Evolutionary conservation across 352 stramenopile genomes (phyloP).

Genomic region (Globisporangium yorkense): DNA sequence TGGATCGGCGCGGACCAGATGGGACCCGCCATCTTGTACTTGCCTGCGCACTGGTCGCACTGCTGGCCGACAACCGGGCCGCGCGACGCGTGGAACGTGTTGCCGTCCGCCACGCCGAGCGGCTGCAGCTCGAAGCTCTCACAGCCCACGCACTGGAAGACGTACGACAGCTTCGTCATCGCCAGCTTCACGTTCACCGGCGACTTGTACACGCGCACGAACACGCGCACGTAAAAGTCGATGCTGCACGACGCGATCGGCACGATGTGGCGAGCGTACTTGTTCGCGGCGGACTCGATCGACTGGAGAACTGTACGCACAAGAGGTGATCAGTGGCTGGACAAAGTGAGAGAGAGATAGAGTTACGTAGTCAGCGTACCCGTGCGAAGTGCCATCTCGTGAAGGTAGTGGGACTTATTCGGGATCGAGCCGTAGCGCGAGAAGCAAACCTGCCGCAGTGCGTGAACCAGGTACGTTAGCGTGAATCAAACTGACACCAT

Average conservation of each 20-base stretch:
- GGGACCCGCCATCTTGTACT: conserved; percentile 93
- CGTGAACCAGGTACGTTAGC: background rate
- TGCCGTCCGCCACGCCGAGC: conserved; percentile 83
- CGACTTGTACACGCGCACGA: conserved; percentile 97
- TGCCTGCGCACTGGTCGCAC: conserved; percentile 79
- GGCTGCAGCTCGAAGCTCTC: conserved; percentile 97
- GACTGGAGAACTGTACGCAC: conserved; percentile 90
- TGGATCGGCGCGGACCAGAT: conserved; percentile 97
- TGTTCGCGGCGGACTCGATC: conserved; percentile 92
- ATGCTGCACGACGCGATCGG: conserved; percentile 97
- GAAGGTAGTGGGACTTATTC: conserved; percentile 86
- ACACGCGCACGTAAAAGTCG: conserved; percentile 99
- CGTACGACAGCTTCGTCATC: conserved; percentile 88
- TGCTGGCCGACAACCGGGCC: conserved; percentile 59
- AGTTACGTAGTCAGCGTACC: conserved; percentile 19
- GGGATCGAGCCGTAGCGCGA: conserved; percentile 78
- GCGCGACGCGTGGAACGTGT: conserved; percentile 80
- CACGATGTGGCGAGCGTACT: conserved; percentile 96
- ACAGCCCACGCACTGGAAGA: conserved; percentile 93
- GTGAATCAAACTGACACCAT: background rate
- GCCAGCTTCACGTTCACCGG: conserved; percentile 93
- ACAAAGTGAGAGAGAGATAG: background rate
- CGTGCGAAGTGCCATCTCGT: conserved; percentile 86
- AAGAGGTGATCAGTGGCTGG: background rate
- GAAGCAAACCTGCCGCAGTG: conserved; percentile 50